Base-by-base conservation (phyloP, 495 filamentous ascomycete genomes). In the Penicillium flavigenum region DNA sequence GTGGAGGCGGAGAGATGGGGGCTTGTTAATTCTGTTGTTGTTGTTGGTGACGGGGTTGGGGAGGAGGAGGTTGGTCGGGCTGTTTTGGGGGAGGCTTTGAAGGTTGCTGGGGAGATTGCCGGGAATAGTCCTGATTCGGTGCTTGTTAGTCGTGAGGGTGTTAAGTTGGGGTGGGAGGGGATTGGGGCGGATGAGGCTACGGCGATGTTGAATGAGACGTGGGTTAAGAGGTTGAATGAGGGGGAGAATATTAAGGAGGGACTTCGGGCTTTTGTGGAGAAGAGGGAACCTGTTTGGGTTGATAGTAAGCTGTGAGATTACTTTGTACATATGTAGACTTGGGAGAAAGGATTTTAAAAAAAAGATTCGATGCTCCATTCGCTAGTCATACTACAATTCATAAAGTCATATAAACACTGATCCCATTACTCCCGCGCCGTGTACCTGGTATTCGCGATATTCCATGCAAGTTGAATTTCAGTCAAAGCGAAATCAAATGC, bases 221-320 rank as follows among this genome's bases (percentile, higher is more conserved):
- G 83, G 81, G 88, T 79, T 65, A 72, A 65, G 59, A 68, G 77
- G 66, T 78, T 96, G 61, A 76, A 86, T 53, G 77, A 69, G 22
- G 91, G 89, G 5, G 84, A 90, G 72, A 95, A 95, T 78, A 86
- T 90, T 62, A 82, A 77, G 68, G 91, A 95, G 75, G 91, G 90
- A 0, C 70, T 95, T 51, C 77, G 62, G 75, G 88, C 87, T 53
- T 96, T 96, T 80, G 83, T 89, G 54, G 90, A 93, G 82, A 91
- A 85, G 78, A 81, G 89, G 75, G 79, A 81, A 73, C 84, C 89
- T 27, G 77, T 74, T 57, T 95, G 91, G 90, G 80, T 79, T 67
- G 80, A 86, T 67, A 88, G 87, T 71, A 94, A 93, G 76, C 63
- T 96, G 67, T 96, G 31, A 51, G 20, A 17, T 29, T 4, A 17